phyloP scores from a whole-genome alignment of 2,329 filamentous ascomycete genomes.

The Epichloe sibirici region DNA sequence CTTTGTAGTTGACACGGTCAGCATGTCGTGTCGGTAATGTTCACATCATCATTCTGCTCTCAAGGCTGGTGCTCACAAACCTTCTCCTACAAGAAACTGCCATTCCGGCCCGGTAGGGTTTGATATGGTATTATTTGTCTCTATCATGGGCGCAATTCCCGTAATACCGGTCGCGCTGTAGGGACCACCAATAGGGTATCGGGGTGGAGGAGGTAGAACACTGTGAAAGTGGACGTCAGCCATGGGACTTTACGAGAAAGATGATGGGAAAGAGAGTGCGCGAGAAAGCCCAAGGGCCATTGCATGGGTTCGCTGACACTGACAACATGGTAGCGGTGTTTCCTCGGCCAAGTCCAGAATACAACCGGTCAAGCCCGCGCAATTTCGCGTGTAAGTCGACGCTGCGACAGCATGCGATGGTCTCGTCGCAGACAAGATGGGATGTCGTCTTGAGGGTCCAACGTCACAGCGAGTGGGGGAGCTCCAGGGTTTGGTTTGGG shows the following conservation, averaged over 20 bases:
- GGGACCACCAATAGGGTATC: constrained; percentile 64
- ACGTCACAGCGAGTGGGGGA: neutral
- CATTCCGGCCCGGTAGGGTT: constrained; percentile 74
- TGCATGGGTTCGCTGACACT: constrained; percentile 5
- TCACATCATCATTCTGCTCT: neutral
- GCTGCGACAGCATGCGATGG: neutral
- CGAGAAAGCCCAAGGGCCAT: neutral
- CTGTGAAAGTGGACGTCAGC: constrained; percentile 27
- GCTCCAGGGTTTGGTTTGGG: neutral
- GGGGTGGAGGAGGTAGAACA: constrained; percentile 74
- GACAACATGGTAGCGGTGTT: constrained; percentile 14
- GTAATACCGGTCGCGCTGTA: constrained; percentile 60
- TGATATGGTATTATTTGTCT: constrained; percentile 83
- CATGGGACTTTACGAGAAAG: neutral
- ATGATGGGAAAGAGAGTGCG: neutral
- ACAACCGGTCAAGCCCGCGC: neutral
- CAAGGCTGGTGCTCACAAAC: constrained; percentile 27
- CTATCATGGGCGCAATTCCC: constrained; percentile 62
- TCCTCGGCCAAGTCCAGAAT: neutral
- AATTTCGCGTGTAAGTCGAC: neutral
- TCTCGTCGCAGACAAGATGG: neutral
- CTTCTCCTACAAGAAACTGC: constrained; percentile 88
- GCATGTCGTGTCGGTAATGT: neutral
- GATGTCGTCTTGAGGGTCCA: neutral
- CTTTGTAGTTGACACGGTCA: constrained; percentile 29